A percentile compares a stretch with the other conserved stretches of the same genome.
Conservation (phyloP, 225 moss, liverwort and hornwort genomes). For the Straminergon stramineum region DNA sequence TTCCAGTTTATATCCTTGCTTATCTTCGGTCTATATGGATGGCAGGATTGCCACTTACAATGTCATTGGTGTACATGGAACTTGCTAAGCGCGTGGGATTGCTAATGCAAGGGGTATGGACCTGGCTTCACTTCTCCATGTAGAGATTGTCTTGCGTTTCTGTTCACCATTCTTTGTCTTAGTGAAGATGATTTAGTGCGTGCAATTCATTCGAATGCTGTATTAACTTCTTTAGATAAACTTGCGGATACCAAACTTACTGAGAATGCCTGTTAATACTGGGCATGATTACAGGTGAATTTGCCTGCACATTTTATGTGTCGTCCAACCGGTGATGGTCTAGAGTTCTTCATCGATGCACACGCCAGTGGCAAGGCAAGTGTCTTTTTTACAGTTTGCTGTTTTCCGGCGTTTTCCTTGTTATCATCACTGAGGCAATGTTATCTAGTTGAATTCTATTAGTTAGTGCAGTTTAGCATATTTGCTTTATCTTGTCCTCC, state of each 20-base stretch:
- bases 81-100: conserved; percentile 53
- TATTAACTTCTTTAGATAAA: background rate
- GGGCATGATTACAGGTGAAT: conserved; percentile 42
- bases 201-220: background rate
- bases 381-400: background rate
- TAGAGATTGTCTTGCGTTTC: background rate
- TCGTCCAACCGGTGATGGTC: conserved; percentile 51
- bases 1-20: background rate
- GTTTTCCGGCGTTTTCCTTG: background rate
- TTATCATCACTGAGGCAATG: background rate
- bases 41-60: conserved; percentile 55
- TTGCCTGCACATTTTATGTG: conserved; percentile 68
- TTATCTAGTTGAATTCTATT: background rate
- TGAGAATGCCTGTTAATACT: conserved; percentile 10
- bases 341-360: conserved; percentile 56
- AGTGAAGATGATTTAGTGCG: background rate
- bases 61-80: conserved; percentile 62
- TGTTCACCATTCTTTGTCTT: background rate
- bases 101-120: conserved; percentile 57
- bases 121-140: background rate
- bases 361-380: conserved; percentile 51
- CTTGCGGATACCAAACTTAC: background rate
- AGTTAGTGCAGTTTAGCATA: background rate
- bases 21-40: background rate
- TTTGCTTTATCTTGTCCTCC: background rate